Percentiles rank a stretch among this genome's conserved stretches.
Evolutionary conservation across 1,284 basidiomycete genomes (phyloP).

Genomic region (Papiliotrema flavescens): DNA sequence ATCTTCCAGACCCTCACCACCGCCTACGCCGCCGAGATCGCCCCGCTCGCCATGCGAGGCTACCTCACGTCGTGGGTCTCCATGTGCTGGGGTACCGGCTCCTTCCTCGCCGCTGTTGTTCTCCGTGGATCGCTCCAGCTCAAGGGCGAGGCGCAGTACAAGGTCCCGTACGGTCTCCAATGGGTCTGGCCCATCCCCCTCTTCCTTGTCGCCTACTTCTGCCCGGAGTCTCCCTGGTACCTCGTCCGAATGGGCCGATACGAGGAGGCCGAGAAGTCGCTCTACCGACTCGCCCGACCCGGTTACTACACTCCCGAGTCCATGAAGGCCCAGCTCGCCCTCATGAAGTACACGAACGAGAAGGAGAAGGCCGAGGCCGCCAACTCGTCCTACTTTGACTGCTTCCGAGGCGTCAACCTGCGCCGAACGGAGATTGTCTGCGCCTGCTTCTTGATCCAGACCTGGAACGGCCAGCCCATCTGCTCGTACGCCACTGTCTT

Average conservation of each 20-base stretch:
- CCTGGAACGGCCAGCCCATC: constrained; percentile 18
- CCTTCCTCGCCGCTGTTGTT: constrained; percentile 38
- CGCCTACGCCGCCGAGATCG: constrained; percentile 44
- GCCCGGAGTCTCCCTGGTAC: constrained; percentile 30
- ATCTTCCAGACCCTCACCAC: constrained; percentile 49
- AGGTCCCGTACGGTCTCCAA: constrained; percentile 33
- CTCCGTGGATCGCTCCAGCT: constrained; percentile 21
- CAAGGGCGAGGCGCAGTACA: constrained; percentile 22
- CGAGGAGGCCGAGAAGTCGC: constrained; percentile 48
- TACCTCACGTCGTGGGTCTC: constrained; percentile 41
- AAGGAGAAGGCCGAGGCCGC: constrained; percentile 37
- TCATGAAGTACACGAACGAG: constrained; percentile 37
- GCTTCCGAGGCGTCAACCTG: constrained; percentile 46
- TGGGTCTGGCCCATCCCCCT: constrained; percentile 37
- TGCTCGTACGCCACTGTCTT: constrained; percentile 14
- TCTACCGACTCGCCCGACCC: constrained; percentile 23
- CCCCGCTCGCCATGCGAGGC: constrained; percentile 37
- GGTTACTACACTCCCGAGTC: constrained; percentile 3
- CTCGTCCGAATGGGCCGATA: constrained; percentile 38
- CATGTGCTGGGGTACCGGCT: constrained; percentile 42
- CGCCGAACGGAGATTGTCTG: constrained; percentile 49
- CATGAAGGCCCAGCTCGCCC: constrained; percentile 15
- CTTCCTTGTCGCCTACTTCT: constrained; percentile 34
- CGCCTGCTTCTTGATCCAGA: constrained; percentile 32
- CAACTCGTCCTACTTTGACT: constrained; percentile 43